phyloP scores from a whole-genome alignment of 106 monocot species.

The Dendrobium chrysotoxum region DNA sequence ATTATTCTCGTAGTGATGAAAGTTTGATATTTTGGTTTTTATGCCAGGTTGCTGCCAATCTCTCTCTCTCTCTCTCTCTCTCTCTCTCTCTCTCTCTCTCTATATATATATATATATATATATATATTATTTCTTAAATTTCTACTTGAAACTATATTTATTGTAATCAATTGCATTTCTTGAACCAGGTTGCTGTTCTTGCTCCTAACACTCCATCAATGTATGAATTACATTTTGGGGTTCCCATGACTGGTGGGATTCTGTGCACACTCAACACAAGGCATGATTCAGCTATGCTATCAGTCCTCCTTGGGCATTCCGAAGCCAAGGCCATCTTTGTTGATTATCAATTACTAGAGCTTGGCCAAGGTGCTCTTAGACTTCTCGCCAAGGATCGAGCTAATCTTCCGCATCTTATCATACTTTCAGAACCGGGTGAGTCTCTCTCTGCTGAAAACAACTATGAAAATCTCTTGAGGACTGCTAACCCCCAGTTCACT shows the following conservation, averaged over 20 bases:
- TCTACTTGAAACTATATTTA: not conserved
- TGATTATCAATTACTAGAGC: constrained; percentile 30
- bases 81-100: too few species aligned
- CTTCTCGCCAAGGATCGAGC: constrained; percentile 24
- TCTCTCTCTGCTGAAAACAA: constrained; percentile 8
- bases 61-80: too few species aligned
- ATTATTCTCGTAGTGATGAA: not conserved
- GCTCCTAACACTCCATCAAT: constrained; percentile 67
- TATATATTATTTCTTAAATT: too few species aligned
- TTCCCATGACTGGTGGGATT: constrained; percentile 75
- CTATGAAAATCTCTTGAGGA: constrained; percentile 34
- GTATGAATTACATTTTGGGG: constrained; percentile 76
- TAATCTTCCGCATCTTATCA: constrained; percentile 27
- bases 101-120: too few species aligned
- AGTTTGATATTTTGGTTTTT: not conserved
- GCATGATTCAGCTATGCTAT: constrained; percentile 55
- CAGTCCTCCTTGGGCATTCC: constrained; percentile 53
- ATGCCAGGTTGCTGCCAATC: not conserved
- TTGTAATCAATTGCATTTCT: not conserved
- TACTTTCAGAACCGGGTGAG: constrained; percentile 29
- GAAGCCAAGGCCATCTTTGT: constrained; percentile 62
- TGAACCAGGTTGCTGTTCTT: constrained; percentile 55
- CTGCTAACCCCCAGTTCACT: constrained; percentile 24
- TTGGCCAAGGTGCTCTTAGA: constrained; percentile 33
- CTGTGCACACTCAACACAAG: constrained; percentile 67